Conservation (phyloP, 805 yeast genomes). For the Cyberlindnera mrakii region DNA sequence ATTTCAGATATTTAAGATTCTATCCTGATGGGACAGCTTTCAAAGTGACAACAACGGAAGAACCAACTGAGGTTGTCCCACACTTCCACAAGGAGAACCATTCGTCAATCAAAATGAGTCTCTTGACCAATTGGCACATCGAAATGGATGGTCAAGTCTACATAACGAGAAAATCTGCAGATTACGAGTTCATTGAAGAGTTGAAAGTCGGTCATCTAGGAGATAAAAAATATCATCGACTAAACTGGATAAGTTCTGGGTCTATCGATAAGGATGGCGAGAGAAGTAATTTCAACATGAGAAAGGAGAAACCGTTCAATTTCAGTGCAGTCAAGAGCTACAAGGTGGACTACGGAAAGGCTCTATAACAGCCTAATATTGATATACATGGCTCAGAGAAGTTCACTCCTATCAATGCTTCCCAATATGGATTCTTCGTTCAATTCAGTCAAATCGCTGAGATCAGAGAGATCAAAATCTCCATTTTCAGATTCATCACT, state of each 20-base stretch:
- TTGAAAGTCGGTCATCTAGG: conserved; percentile 57
- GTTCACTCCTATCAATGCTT: too few relatives aligned
- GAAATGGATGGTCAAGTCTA: conserved; percentile 54
- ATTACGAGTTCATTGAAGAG: conserved; percentile 58
- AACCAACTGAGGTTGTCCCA: conserved; percentile 65
- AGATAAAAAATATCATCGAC: conserved; percentile 56
- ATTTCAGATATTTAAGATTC: conserved; percentile 80
- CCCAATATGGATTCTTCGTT: too few relatives aligned
- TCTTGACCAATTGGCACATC: conserved; percentile 33
- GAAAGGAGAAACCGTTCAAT: conserved; percentile 73
- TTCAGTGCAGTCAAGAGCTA: conserved; percentile 57
- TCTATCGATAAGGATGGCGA: conserved; percentile 52
- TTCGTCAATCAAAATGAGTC: conserved; percentile 26
- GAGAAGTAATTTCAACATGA: conserved; percentile 48
- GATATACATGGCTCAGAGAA: too few relatives aligned
- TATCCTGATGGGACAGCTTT: conserved; percentile 72
- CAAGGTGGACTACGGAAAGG: conserved; percentile 1
- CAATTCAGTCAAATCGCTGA: too few relatives aligned
- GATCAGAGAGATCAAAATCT: too few relatives aligned
- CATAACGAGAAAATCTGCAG: conserved; percentile 51
- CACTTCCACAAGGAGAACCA: conserved; percentile 33
- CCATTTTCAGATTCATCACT: too few relatives aligned
- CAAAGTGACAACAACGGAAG: conserved; percentile 62
- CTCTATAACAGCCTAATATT: neutral
- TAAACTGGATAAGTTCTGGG: conserved; percentile 65